phyloP scores from a whole-genome alignment of 306 rosid genomes.

The Lathyrus oleraceus region DNA sequence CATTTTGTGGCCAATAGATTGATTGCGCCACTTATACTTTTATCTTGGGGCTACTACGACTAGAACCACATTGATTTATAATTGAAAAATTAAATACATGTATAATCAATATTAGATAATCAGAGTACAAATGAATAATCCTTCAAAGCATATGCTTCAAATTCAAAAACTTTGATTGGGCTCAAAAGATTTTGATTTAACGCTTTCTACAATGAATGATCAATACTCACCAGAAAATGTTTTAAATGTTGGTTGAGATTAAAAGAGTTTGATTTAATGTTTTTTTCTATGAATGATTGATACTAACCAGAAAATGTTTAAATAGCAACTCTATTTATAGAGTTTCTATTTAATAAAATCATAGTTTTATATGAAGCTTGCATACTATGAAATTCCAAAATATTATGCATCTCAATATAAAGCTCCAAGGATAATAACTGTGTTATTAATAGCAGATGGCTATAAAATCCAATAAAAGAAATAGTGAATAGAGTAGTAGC shows the following conservation, averaged over 20 bases:
- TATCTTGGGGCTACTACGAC: not conserved
- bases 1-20: constrained; percentile 6
- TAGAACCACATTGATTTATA: not conserved
- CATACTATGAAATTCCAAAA: too few relatives aligned
- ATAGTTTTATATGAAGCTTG: too few relatives aligned
- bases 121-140: not conserved
- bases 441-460: too few relatives aligned
- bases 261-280: too few relatives aligned
- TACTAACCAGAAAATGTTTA: too few relatives aligned
- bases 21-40: not conserved
- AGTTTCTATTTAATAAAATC: too few relatives aligned
- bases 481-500: too few relatives aligned
- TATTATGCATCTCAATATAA: too few relatives aligned
- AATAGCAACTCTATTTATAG: too few relatives aligned
- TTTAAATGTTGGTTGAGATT: not conserved
- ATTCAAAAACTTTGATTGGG: not conserved
- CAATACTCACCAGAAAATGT: not conserved
- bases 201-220: not conserved
- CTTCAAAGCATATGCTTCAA: not conserved
- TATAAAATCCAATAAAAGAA: too few relatives aligned
- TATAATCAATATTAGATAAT: not conserved
- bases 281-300: too few relatives aligned
- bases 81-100: constrained; percentile 1
- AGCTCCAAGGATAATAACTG: too few relatives aligned
- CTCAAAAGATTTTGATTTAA: not conserved